phyloP scores from a whole-genome alignment of 75 land plant genomes.

The Pinus taeda region DNA sequence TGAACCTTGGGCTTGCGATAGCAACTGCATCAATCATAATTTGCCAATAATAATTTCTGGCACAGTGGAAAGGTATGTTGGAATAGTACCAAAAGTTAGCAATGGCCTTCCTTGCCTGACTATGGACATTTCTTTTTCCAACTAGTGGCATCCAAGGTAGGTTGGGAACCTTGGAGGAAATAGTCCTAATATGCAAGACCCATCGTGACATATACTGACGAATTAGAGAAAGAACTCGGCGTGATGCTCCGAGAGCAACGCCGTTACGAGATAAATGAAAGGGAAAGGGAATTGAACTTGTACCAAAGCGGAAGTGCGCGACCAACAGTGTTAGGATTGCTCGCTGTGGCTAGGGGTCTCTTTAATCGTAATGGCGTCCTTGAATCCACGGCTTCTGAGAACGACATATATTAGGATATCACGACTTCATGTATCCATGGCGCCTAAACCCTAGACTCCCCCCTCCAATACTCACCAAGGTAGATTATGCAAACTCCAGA shows the following conservation, averaged over 20 bases:
- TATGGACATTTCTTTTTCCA: too few relatives aligned
- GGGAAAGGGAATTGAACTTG: constrained; percentile 53
- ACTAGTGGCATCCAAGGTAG: too few relatives aligned
- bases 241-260: constrained; percentile 57
- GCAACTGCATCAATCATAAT: too few relatives aligned
- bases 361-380: constrained; percentile 5
- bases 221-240: constrained; percentile 57
- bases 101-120: too few relatives aligned
- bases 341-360: constrained; percentile 62
- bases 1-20: too few relatives aligned
- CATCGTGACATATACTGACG: constrained; percentile 15
- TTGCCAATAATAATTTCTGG: too few relatives aligned
- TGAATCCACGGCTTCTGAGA: not conserved
- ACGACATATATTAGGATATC: not conserved
- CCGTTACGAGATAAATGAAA: constrained; percentile 33
- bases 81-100: too few relatives aligned
- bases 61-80: too few relatives aligned
- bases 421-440: too few relatives aligned
- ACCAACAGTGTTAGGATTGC: constrained; percentile 89
- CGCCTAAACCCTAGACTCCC: too few relatives aligned
- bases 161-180: not conserved
- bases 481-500: too few relatives aligned
- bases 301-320: constrained; percentile 92
- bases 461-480: too few relatives aligned
- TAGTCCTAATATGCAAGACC: constrained; percentile 20